A percentile compares a stretch with the other conserved stretches of the same genome.
These are phyloP conservation scores for Geranium rotundifolium DNA, from an alignment of 345 rosid genomes.

Conservation along the genomic window DNA sequence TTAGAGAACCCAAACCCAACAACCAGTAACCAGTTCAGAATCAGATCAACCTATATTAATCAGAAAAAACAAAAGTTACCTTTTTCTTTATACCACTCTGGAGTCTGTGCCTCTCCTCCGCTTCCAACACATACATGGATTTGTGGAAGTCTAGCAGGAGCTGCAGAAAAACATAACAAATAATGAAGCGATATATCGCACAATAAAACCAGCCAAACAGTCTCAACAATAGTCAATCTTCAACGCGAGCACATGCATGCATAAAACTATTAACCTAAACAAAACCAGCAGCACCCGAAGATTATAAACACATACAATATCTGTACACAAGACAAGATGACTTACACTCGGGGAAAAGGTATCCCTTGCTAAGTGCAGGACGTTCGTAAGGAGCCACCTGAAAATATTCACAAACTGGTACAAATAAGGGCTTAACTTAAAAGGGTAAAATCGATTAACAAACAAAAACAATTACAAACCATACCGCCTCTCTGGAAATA, in stretches of 20 bases:
- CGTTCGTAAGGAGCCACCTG: conserved; percentile 47
- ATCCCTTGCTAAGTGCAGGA: conserved; percentile 79
- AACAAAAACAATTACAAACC: conserved; percentile 7
- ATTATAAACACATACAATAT: not conserved
- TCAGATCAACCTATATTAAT: not conserved
- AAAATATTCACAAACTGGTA: not conserved
- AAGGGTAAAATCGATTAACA: too few species aligned
- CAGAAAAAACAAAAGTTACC: conserved; percentile 25
- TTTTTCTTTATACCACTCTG: conserved; percentile 82
- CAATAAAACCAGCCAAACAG: not conserved
- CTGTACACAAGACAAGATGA: not conserved
- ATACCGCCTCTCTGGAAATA: conserved; percentile 88
- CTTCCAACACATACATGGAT: conserved; percentile 95
- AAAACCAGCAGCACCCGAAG: not conserved
- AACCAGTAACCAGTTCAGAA: too few species aligned
- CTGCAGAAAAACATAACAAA: conserved; percentile 1
- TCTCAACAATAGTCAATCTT: too few species aligned
- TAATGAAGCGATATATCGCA: not conserved
- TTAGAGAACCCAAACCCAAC: not conserved
- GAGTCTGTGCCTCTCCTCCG: conserved; percentile 87
- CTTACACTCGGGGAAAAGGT: conserved; percentile 80
- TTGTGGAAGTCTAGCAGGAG: conserved; percentile 82
- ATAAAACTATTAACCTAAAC: not conserved
- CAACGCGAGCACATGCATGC: not conserved
- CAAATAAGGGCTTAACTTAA: too few species aligned